Evolutionary conservation across 208 protist genomes (phyloP), one percentile per base, ranked within the genome.

Genomic region (Acanthamoeba healyi): DNA sequence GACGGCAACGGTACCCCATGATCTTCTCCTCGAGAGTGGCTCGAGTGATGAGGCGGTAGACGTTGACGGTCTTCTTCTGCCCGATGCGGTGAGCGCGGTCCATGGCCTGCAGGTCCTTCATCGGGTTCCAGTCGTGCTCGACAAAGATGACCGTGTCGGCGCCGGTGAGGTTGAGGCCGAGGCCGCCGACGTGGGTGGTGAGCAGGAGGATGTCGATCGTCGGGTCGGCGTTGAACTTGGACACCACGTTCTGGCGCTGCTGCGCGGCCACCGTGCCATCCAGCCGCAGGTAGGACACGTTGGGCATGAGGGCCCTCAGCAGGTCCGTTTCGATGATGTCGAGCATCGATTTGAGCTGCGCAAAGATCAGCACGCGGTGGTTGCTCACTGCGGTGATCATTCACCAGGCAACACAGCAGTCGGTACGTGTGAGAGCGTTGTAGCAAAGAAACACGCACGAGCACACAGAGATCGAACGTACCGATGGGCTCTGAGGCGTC

Each of bases 71-170:
- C 54, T 98, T 97, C 1, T 98, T 99, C 94, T 99, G 99, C 22
- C 99, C 99, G 88, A 99, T 99, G 82, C 99, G 97, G 94, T 99
- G 99, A 92, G 98, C 98, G 49, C 99, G 96, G 94, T 99, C 99
- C 96, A 99, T 98, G 38, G 99, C 99, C 34, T 99, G 99, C 49
- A 98, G 96, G 94, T 99, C 99, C 98, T 99, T 99, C 34, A 99
- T 98, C 3, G 99, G 99, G 97, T 99, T 99, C 99, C 99, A 99
- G 96, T 99, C 99, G 44, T 96, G 98, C 96, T 99, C 99, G 95
- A 99, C 99, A 94, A 99, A 99, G 51, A 99, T 99, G 67, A 99
- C 99, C 24, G 98, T 99, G 95, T 99, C 99, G 12, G 99, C 99
- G 49, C 98, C 98, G 38, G 98, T 99, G 22, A 99, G 95, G 95